Percentiles rank a stretch among this genome's conserved stretches.
phyloP scores from a whole-genome alignment of 192 early-diverging fungal species.

The Coemansia guatemalensis region DNA sequence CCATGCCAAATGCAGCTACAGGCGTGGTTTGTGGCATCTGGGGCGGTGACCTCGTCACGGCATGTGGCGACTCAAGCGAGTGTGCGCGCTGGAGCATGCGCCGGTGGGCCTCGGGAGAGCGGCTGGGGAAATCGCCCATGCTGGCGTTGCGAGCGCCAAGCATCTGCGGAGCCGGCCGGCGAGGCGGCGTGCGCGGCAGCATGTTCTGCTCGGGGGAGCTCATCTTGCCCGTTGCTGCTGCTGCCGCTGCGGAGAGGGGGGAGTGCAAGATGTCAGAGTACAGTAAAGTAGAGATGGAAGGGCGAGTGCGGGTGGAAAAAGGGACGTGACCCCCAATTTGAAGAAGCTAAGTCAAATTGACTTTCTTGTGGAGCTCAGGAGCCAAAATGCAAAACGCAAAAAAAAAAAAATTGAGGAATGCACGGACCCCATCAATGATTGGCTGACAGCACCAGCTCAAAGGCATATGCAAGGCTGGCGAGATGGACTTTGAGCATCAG shows the following conservation, averaged over 20 bases:
- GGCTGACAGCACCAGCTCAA: constrained; percentile 12
- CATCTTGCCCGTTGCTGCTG: constrained; percentile 6
- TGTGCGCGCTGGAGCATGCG: constrained; percentile 42
- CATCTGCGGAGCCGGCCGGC: constrained; percentile 23
- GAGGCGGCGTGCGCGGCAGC: constrained; percentile 13
- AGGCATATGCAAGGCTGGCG: constrained; percentile 7
- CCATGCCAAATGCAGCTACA: not conserved
- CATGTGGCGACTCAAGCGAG: constrained; percentile 30
- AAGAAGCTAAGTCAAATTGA: constrained; percentile 1
- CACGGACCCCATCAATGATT: constrained; percentile 8
- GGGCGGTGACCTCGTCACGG: not conserved
- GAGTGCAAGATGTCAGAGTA: not conserved
- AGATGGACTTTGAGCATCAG: constrained; percentile 28
- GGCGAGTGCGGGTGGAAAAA: constrained; percentile 2
- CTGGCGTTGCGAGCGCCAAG: constrained; percentile 38
- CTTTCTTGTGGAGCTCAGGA: not conserved
- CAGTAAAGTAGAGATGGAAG: not conserved
- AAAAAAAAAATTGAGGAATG: constrained; percentile 3
- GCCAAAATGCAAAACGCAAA: not conserved
- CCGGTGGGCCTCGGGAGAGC: constrained; percentile 30
- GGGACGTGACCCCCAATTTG: not conserved
- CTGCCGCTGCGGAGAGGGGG: constrained; percentile 4
- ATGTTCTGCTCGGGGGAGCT: constrained; percentile 2
- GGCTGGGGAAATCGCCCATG: constrained; percentile 25
- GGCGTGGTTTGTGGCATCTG: constrained; percentile 1